Evolutionary conservation across 2,329 filamentous ascomycete genomes (phyloP), one percentile per base, ranked within the genome.

Genomic region (Oidium heveae): DNA sequence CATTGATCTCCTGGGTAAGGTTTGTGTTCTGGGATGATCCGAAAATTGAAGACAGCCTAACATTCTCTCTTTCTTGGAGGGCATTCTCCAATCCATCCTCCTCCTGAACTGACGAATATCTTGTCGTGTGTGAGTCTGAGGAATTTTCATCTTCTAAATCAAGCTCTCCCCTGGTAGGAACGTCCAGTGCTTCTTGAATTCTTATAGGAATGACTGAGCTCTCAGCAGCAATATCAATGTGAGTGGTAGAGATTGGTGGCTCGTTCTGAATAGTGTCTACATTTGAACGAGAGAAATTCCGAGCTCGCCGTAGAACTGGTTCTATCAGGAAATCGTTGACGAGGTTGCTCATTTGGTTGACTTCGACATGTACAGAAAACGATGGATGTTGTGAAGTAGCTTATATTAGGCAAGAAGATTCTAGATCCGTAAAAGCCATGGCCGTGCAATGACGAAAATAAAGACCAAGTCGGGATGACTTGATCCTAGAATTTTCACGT

Each of bases 321-420:
- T 79, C 79, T 66, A 81, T 77, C 61, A 81, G 68, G 64, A 79
- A 80, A 57, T 80, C 75, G 62, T 76, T 74, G 54, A 82, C 77
- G 62, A 80, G 69, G 60, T 73, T 78, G 65, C 74, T 72, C 78
- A 82, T 82, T 66, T 63, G 61, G 62, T 62, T 54, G 53, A 43
- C 49, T 55, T 57, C 54, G 50, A 52, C 50, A 37, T 52, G 50
- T 28, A 28, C 24, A 28, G 24, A 28, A 28, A 28, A 28, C 6
- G 24, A 28, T 28, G 24, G 24, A 3, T 28, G 24, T 28, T 28
- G 24, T 28, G 24, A 6, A 28, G 24, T 3, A 28, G 24, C 24
- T 28, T 28, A 28, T 28, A 28, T 28, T 3, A 28, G 6, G 3
- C 24, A 28, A 28, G 6, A 28, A 28, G 24, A 28, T 28, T 28